Conservation (phyloP, 2,329 filamentous ascomycete genomes). For the Pseudogymnoascus sp. region DNA sequence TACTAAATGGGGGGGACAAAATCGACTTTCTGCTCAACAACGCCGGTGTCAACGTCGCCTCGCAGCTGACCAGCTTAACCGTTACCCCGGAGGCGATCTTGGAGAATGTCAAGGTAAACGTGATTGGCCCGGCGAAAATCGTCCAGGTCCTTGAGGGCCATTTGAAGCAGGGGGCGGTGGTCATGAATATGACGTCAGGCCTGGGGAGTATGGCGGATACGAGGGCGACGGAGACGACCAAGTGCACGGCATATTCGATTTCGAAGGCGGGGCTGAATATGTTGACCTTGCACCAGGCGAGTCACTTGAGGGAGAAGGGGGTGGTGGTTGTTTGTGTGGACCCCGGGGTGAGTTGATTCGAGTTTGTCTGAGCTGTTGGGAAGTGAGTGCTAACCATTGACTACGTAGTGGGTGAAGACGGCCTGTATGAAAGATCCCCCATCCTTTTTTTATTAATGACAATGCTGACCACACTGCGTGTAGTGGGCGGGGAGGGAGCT, state of each 20-base stretch:
- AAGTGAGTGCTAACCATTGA: not conserved
- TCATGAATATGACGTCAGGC: constrained; percentile 18
- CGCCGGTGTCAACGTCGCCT: constrained; percentile 34
- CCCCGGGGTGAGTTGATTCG: not conserved
- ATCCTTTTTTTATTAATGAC: not conserved
- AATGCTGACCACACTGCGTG: not conserved
- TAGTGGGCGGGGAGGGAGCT: not conserved
- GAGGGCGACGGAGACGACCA: not conserved
- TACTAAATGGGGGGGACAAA: constrained; percentile 27
- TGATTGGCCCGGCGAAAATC: constrained; percentile 40
- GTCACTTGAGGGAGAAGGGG: not conserved
- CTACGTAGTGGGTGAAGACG: constrained; percentile 8
- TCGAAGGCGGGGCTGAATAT: constrained; percentile 18
- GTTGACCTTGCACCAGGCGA: constrained; percentile 8
- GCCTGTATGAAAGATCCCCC: not conserved
- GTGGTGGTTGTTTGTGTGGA: constrained; percentile 9
- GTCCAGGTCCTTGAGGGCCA: constrained; percentile 30
- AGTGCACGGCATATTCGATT: constrained; percentile 16
- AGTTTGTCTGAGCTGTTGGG: not conserved
- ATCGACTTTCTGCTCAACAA: constrained; percentile 37
- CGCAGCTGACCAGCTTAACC: constrained; percentile 32
- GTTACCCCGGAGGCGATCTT: constrained; percentile 32
- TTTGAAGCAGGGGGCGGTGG: constrained; percentile 11
- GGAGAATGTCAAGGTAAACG: constrained; percentile 39
- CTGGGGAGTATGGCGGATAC: not conserved